Base-by-base conservation (phyloP, 768 basidiomycete genomes). In the Naganishia friedmannii region DNA sequence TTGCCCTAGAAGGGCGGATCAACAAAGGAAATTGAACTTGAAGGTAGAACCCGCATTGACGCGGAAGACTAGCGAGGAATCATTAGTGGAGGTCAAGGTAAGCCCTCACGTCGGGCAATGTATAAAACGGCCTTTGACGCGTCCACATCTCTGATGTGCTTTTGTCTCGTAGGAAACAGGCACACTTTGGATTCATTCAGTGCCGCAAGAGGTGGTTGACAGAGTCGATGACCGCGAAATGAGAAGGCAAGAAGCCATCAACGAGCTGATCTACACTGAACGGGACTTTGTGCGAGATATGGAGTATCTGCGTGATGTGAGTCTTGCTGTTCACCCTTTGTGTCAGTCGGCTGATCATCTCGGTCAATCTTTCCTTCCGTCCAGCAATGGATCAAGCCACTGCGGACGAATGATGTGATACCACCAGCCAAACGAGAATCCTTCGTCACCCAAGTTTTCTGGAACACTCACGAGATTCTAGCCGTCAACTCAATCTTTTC, bases 201-300 rank as follows among this genome's bases (percentile, higher is more conserved):
- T 99, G 1, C 92, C 96, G 6, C 88, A 90, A 79, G 94, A 97
- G 79, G 88, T 99, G 46, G 88, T 90, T 37, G 91, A 94, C 76
- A 91, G 89, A 77, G 93, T 97, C 28, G 90, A 90, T 4, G 94
- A 96, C 69, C 85, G 85, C 29, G 95, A 99, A 84, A 96, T 94
- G 86, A 93, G 87, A 80, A 86, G 95, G 1, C 95, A 98, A 79
- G 96, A 99, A 80, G 92, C 92, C 26, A 98, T 99, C 83, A 97
- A 98, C 78, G 96, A 99, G 83, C 92, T 96, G 42, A 88, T 87
- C 68, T 87, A 87, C 73, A 99, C 96, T 9, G 96, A 98, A 79
- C 87, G 94, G 31, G 96, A 98, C 83, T 98, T 99, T 81, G 94
- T 99, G 54, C 87, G 92, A 68, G 96, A 97, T 82, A 87, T 98